Conservation (phyloP, 2,329 filamentous ascomycete species). For the Elsinoe ampelina region DNA sequence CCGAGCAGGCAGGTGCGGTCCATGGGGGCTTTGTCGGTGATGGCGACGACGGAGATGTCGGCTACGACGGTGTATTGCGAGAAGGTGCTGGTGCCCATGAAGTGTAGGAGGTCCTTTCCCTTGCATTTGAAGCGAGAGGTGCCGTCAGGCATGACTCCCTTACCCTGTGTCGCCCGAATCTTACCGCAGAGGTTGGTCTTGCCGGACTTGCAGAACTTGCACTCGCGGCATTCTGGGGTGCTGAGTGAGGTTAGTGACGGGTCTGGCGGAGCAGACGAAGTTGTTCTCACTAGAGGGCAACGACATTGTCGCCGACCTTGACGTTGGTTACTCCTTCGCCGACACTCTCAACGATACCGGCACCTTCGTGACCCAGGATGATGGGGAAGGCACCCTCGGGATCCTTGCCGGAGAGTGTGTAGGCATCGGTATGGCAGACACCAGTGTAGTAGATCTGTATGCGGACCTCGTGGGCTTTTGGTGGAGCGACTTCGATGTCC, state of each 20-base stretch:
- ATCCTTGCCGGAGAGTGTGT: conserved; percentile 92
- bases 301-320: conserved; percentile 84
- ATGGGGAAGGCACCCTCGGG: conserved; percentile 91
- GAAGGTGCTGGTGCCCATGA: conserved; percentile 99
- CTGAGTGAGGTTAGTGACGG: conserved; percentile 39
- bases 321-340: conserved; percentile 92
- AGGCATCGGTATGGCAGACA: conserved; percentile 98
- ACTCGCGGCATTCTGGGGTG: conserved; percentile 93
- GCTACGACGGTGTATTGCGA: conserved; percentile 98
- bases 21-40: conserved; percentile 84
- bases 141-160: conserved; percentile 94
- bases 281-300: conserved; percentile 66
- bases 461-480: conserved; percentile 86
- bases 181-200: conserved; percentile 99
- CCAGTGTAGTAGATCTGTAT: conserved; percentile 97
- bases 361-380: conserved; percentile 82
- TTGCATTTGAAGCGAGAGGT: conserved; percentile 91
- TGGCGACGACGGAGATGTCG: conserved; percentile 94
- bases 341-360: conserved; percentile 84
- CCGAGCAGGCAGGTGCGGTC: conserved; percentile 93
- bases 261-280: neutral
- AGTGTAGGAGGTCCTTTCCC: conserved; percentile 91
- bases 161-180: conserved; percentile 93
- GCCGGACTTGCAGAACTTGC: conserved; percentile 99
- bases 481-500: conserved; percentile 83